These are phyloP conservation scores for Aurifilum marmelostoma DNA, from an alignment of 2,329 filamentous ascomycete species.

Conservation along the genomic window DNA sequence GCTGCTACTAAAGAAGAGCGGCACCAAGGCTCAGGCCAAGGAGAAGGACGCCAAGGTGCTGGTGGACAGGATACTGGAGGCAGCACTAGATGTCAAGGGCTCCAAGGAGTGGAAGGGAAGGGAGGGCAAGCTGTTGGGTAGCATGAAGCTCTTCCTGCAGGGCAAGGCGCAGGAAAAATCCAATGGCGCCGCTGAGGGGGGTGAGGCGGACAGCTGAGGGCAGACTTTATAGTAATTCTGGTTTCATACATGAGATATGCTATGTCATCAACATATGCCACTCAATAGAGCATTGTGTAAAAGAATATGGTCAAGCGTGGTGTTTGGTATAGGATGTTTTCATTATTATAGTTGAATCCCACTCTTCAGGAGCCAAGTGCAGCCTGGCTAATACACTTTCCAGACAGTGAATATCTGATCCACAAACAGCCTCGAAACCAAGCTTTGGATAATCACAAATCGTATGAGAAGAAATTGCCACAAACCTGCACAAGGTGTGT, in stretches of 20 bases:
- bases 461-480: background rate
- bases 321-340: background rate
- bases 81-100: constrained; percentile 38
- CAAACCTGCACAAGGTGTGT: background rate
- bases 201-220: background rate
- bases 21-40: constrained; percentile 61
- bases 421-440: background rate
- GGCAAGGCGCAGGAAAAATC: constrained; percentile 36
- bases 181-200: constrained; percentile 11
- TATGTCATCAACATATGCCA: background rate
- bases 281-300: background rate
- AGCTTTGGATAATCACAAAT: background rate
- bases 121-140: constrained; percentile 47
- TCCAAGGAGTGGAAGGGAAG: constrained; percentile 46
- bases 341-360: background rate
- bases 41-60: constrained; percentile 63
- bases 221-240: too few relatives aligned
- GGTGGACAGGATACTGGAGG: constrained; percentile 52
- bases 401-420: background rate
- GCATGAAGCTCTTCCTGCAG: constrained; percentile 44
- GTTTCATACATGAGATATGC: background rate
- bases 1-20: constrained; percentile 67
- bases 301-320: background rate
- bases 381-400: background rate
- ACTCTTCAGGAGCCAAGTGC: background rate